Conservation (phyloP, 306 rosid genomes). For the Dryas octopetala region DNA sequence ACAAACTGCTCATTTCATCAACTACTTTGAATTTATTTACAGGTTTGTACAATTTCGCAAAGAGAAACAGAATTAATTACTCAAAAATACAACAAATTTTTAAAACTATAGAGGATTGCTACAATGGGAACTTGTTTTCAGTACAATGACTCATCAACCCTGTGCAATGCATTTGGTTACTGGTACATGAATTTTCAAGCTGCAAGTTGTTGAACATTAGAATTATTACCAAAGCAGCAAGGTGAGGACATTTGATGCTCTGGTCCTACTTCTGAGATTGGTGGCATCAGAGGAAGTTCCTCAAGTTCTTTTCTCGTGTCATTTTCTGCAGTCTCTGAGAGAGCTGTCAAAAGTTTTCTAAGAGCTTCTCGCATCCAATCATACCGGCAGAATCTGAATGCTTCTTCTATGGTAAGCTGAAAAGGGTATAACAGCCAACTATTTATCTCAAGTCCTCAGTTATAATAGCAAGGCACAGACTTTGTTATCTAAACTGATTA, state of each 20-base stretch:
- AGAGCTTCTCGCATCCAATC: slow-evolving; percentile 46
- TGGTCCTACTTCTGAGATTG: slow-evolving; percentile 16
- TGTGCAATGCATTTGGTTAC: slow-evolving; percentile 8
- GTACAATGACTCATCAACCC: slow-evolving; percentile 8
- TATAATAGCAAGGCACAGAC: not conserved
- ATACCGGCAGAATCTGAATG: slow-evolving; percentile 34
- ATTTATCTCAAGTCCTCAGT: not conserved
- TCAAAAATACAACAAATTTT: not conserved
- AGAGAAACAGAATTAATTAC: not conserved
- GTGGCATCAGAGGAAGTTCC: slow-evolving; percentile 14
- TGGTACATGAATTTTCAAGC: slow-evolving; percentile 8
- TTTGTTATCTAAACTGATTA: slow-evolving; percentile 1
- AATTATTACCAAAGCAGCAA: slow-evolving; percentile 15
- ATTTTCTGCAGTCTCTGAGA: slow-evolving; percentile 5
- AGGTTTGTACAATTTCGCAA: not conserved
- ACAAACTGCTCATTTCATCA: not conserved
- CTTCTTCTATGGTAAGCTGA: slow-evolving; percentile 34
- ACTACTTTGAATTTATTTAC: slow-evolving; percentile 10
- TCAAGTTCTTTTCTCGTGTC: slow-evolving; percentile 10
- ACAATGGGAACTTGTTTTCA: not conserved
- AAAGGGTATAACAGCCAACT: slow-evolving; percentile 5
- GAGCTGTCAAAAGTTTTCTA: slow-evolving; percentile 9
- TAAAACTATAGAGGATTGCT: not conserved
- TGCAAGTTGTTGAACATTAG: slow-evolving; percentile 21
- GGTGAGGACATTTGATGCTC: slow-evolving; percentile 27